Evolutionary conservation across 2,329 filamentous ascomycete genomes (phyloP).

Genomic region (Harringtonia aguacate): DNA sequence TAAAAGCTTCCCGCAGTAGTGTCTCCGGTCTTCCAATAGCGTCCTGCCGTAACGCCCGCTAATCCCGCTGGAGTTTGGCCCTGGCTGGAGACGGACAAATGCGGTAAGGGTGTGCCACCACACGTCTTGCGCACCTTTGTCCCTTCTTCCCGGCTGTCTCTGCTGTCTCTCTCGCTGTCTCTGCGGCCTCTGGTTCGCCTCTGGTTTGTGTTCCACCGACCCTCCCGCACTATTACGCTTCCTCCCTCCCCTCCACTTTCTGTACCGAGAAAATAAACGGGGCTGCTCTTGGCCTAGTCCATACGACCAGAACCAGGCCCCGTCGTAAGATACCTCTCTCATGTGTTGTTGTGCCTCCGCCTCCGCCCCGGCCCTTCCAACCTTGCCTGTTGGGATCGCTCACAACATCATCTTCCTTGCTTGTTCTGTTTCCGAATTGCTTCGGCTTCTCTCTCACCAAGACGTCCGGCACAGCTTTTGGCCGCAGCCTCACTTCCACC

Average conservation of each 20-base stretch:
- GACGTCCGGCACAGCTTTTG: not conserved
- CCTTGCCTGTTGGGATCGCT: not conserved
- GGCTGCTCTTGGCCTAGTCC: constrained; percentile 5
- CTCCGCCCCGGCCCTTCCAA: constrained; percentile 1
- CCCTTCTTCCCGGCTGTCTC: too few relatives aligned
- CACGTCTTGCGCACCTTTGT: not conserved
- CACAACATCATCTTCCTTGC: not conserved
- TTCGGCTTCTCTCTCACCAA: not conserved
- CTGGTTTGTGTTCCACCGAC: not conserved
- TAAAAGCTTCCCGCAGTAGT: not conserved
- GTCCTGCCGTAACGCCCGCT: constrained; percentile 9
- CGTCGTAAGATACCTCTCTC: constrained; percentile 4
- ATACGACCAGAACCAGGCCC: not conserved
- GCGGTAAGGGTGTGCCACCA: constrained; percentile 2
- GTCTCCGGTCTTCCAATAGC: constrained; percentile 10
- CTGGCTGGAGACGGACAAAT: constrained; percentile 9
- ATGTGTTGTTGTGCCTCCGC: constrained; percentile 6
- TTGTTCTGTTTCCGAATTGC: not conserved
- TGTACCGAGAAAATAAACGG: constrained; percentile 9
- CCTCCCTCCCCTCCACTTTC: constrained; percentile 3
- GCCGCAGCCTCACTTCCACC: too few relatives aligned
- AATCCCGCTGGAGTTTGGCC: constrained; percentile 9
- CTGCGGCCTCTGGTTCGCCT: too few relatives aligned
- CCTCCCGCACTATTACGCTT: not conserved
- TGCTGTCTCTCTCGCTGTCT: not conserved